Evolutionary conservation across 129 eudicot genomes (phyloP).

Genomic region (Arctium minus): DNA sequence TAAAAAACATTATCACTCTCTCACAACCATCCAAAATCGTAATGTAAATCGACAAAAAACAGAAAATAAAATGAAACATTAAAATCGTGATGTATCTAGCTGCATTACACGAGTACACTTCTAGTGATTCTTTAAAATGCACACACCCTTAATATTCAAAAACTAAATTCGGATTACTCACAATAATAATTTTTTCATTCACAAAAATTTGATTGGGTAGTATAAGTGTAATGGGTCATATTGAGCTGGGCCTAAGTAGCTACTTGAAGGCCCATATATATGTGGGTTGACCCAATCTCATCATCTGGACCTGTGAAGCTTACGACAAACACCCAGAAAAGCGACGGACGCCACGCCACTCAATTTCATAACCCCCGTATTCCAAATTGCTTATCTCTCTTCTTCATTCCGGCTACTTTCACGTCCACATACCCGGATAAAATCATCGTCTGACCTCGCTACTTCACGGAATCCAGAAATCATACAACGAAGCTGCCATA

Average conservation of each 20-base stretch:
- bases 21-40: too few species aligned
- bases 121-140: too few species aligned
- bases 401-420: conserved; percentile 36
- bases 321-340: neutral
- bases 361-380: conserved; percentile 27
- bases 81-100: too few species aligned
- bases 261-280: neutral
- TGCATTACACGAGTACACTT: too few species aligned
- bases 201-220: too few species aligned
- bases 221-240: neutral
- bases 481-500: conserved; percentile 1
- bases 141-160: too few species aligned
- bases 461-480: neutral
- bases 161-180: too few species aligned
- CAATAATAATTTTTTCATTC: too few species aligned
- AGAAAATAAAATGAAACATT: too few species aligned
- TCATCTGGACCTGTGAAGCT: neutral
- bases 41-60: too few species aligned
- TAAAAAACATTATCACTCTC: too few species aligned
- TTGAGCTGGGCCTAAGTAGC: neutral
- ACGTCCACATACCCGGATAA: conserved; percentile 33
- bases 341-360: conserved; percentile 33
- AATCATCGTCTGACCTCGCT: conserved; percentile 3
- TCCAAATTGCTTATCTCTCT: conserved; percentile 17
- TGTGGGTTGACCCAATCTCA: neutral